Base-by-base conservation (phyloP, 257 asterid species). In the Fraxinus cuspidata region DNA sequence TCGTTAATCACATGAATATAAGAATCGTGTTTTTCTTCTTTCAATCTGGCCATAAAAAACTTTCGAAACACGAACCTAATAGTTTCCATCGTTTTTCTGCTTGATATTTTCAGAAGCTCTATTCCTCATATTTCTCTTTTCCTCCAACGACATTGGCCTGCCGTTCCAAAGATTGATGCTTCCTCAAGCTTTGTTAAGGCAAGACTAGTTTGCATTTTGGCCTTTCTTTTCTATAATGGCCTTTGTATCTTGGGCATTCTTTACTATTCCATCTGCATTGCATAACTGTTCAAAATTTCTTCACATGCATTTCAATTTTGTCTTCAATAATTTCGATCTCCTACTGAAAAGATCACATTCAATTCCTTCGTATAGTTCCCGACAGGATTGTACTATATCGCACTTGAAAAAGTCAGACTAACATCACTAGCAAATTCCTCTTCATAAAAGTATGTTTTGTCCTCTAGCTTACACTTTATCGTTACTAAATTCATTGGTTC, bases 401-500 rank as follows among this genome's bases (percentile, higher is more conserved):
- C 37, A 85, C 92, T 94, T 49, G 91, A 81, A 79, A 94, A 94
- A 0, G 96, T 91, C 84, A 94, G 83, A 65, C 77, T 78, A 60
- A 94, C 90, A 65, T 94, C 98, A 34, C 89, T 86, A 27, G 90
- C 97, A 85, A 94, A 91, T 32, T 89, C 92, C 47, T 87, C 87
- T 7, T 81, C 88, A 83, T 64, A 51, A 42, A 63, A 80, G 89
- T 94, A 91, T 64, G 51, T 10, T 75, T 89, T 83, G 37, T 81
- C 79, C 77, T 86, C 90, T 69, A 92, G 79, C 73, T 89, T 92
- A 42, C 72, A 83, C 60, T 87, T 34, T 72, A 94, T 58, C 13
- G 95, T 88, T 35, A 97, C 97, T 74, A 94, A 83, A 86, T 94
- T 97, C 98, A 94, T 94, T 3, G 98, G 98, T 12, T 85, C 25